These are phyloP conservation scores for Geranium incanum DNA, from an alignment of 441 rosid species.

Conservation along the genomic window DNA sequence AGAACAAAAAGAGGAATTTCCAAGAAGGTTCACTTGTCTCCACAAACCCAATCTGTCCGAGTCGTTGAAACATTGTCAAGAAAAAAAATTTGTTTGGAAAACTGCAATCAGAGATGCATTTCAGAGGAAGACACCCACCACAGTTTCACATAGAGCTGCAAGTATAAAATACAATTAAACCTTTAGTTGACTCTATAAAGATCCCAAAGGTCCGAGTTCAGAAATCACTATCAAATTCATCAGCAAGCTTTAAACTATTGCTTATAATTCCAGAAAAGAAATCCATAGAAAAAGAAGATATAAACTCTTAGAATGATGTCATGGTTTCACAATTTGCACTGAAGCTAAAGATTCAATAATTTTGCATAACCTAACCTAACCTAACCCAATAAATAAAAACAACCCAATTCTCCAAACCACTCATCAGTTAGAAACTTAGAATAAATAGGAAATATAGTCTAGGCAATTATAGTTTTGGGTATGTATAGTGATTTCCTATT, in stretches of 20 bases:
- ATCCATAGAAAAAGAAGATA: constrained; percentile 5
- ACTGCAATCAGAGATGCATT: constrained; percentile 57
- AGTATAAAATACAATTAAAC: constrained; percentile 13
- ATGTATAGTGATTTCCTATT: too few species aligned
- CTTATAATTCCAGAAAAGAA: constrained; percentile 21
- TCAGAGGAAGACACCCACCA: constrained; percentile 41
- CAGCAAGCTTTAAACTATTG: constrained; percentile 22
- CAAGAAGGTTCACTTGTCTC: constrained; percentile 48
- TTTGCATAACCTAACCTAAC: constrained; percentile 5
- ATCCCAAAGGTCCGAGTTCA: constrained; percentile 22
- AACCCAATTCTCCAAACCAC: background rate
- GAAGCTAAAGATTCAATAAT: constrained; percentile 4
- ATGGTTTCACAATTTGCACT: background rate
- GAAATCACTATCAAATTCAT: constrained; percentile 21
- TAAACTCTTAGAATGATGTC: constrained; percentile 9
- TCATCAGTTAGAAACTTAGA: background rate
- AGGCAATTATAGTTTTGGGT: too few species aligned
- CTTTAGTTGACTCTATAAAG: constrained; percentile 6
- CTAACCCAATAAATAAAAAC: constrained; percentile 15
- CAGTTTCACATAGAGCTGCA: constrained; percentile 21
- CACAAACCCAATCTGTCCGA: constrained; percentile 46
- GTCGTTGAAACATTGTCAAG: constrained; percentile 58
- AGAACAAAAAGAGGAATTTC: constrained; percentile 59
- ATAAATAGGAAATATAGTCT: too few species aligned
- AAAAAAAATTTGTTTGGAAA: constrained; percentile 44